Evolutionary conservation across 305 asterid genomes (phyloP).

Genomic region (Withania somnifera): DNA sequence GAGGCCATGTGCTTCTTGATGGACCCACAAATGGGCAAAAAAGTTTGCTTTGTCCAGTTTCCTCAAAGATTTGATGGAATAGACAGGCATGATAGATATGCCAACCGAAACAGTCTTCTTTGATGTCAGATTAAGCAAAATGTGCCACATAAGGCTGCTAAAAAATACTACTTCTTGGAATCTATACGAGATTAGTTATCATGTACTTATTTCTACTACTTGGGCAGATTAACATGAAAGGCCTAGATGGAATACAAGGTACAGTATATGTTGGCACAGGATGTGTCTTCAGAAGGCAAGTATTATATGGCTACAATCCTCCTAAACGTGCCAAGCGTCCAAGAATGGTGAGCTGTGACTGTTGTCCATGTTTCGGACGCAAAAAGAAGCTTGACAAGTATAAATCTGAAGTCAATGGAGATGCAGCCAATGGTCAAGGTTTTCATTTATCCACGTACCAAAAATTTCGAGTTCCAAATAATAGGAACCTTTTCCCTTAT

Average conservation of each 20-base stretch:
- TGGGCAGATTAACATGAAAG: conserved; percentile 80
- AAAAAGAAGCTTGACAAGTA: too few species aligned
- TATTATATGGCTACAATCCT: conserved; percentile 75
- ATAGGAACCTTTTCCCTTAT: too few species aligned
- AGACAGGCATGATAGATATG: conserved; percentile 78
- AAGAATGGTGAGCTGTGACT: conserved; percentile 78
- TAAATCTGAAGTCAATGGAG: too few species aligned
- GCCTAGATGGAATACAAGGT: conserved; percentile 74
- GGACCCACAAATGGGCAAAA: conserved; percentile 80
- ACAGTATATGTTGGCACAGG: conserved; percentile 84
- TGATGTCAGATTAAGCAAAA: too few species aligned
- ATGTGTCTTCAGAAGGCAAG: conserved; percentile 61
- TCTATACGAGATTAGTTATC: too few species aligned
- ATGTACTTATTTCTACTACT: too few species aligned
- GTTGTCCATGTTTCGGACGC: conserved; percentile 72
- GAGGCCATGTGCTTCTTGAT: conserved; percentile 83
- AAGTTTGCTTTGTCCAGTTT: conserved; percentile 73
- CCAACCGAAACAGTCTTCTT: conserved; percentile 81
- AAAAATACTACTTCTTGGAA: too few species aligned
- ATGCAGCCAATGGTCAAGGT: too few species aligned
- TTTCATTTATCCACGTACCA: too few species aligned
- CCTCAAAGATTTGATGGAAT: conserved; percentile 82
- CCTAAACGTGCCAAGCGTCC: conserved; percentile 56
- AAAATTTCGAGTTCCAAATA: too few species aligned
- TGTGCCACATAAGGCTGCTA: too few species aligned